phyloP scores from a whole-genome alignment of 768 basidiomycete species.

The Boletus subparvulus region DNA sequence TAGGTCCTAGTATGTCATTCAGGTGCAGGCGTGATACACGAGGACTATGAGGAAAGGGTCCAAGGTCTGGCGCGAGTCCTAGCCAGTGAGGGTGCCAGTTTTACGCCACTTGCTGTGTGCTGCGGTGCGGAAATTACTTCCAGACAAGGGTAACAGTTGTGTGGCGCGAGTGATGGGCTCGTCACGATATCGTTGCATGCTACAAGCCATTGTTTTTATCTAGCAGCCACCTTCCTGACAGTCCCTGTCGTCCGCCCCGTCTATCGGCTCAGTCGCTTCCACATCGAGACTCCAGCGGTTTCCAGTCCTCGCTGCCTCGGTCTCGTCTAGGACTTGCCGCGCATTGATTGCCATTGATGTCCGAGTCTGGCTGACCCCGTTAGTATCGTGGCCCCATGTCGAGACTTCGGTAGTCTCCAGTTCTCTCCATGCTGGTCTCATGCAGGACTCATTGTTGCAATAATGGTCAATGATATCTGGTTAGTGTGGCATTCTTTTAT shows the following conservation, averaged over 20 bases:
- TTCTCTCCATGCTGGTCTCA: background rate
- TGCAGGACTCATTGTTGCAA: background rate
- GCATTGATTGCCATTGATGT: no score
- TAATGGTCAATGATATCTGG: background rate
- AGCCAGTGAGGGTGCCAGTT: background rate
- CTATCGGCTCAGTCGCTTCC: no score
- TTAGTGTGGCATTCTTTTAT: background rate
- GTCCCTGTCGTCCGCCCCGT: background rate
- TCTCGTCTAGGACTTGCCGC: no score
- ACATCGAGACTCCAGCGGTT: no score
- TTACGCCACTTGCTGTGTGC: background rate
- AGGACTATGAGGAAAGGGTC: background rate
- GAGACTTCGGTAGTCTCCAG: no score
- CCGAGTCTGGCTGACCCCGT: no score
- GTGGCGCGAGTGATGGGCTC: no score
- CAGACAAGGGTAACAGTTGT: background rate
- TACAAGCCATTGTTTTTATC: background rate
- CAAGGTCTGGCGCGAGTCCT: background rate
- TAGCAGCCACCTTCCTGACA: no score
- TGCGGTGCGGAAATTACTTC: background rate
- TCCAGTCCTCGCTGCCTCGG: no score
- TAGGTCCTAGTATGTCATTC: background rate
- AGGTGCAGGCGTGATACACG: background rate
- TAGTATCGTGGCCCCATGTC: no score
- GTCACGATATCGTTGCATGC: no score